phyloP scores from a whole-genome alignment of 306 rosid genomes.

The Cicer cuneatum region DNA sequence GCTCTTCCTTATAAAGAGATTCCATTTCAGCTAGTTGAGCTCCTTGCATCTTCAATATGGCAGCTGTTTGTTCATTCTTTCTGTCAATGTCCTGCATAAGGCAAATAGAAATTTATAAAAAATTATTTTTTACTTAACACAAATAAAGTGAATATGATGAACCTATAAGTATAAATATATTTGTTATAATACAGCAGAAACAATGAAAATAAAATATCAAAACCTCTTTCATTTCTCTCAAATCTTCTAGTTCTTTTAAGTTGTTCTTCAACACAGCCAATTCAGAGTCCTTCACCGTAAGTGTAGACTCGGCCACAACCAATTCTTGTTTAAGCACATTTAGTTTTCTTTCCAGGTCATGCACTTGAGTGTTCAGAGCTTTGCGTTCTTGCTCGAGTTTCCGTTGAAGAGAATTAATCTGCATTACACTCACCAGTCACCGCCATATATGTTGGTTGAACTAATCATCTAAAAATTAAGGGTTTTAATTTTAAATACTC shows the following conservation, averaged over 20 bases:
- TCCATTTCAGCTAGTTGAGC: slow-evolving; percentile 91
- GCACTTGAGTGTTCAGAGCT: slow-evolving; percentile 56
- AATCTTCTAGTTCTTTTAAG: slow-evolving; percentile 82
- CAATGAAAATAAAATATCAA: slow-evolving; percentile 31
- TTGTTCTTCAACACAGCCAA: slow-evolving; percentile 64
- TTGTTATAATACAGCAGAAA: neutral
- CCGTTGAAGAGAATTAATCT: slow-evolving; percentile 61
- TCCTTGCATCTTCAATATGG: slow-evolving; percentile 91
- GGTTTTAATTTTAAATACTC: slow-evolving; percentile 20
- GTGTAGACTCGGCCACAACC: slow-evolving; percentile 62
- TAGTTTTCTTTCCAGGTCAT: slow-evolving; percentile 72
- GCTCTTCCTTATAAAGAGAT: slow-evolving; percentile 90
- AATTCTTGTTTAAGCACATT: slow-evolving; percentile 60
- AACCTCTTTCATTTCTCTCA: slow-evolving; percentile 99
- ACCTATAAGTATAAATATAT: neutral
- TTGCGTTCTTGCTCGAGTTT: slow-evolving; percentile 70
- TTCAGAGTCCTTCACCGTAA: slow-evolving; percentile 68
- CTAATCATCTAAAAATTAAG: slow-evolving; percentile 30
- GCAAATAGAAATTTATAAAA: slow-evolving; percentile 27
- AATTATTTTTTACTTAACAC: slow-evolving; percentile 10
- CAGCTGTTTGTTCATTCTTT: slow-evolving; percentile 93
- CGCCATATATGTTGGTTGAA: slow-evolving; percentile 30
- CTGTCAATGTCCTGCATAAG: slow-evolving; percentile 86
- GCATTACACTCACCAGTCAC: slow-evolving; percentile 53
- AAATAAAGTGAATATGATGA: slow-evolving; percentile 23